Base-by-base conservation (phyloP, 148 eudicot genomes). In the Simmondsia chinensis region DNA sequence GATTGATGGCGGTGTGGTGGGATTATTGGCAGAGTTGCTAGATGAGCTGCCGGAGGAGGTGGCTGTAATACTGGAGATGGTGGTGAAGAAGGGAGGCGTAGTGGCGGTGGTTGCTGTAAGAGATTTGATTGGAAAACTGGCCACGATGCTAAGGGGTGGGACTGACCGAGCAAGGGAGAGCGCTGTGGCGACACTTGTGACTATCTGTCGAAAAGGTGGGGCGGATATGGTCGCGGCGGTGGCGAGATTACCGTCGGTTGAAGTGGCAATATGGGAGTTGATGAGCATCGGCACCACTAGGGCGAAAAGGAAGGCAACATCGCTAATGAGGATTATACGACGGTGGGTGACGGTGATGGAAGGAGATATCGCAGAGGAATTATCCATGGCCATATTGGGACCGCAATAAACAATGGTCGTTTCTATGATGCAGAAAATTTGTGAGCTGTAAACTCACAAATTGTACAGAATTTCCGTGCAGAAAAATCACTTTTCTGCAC, bases 341-440 rank as follows among this genome's bases (percentile, higher is more conserved):
- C 59, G 97, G 48, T 89, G 97, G 97, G 87, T 85, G 0, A 84
- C 84, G 7, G 97, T 95, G 4, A 26, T 78, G 39, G 75, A 78
- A 36, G 83, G 63, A 5, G 64, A 64, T 27, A 63, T 46, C 2
- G 17, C 45, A 34, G 52, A 63, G 14, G 77, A 44, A 8, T 57
- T 66, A 24, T 66, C 77, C 4, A 45, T 79, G 59, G 43, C 67
- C 23, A 55, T 57, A n/a, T n/a, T n/a, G 56, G 69, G 50, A 41
- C 33, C 52, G 41, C 57, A 51, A 20, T 57, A 29, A 57, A 15
- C n/a, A n/a, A n/a, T n/a, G n/a, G n/a, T n/a, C n/a, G n/a, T n/a
- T n/a, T n/a, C n/a, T n/a, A n/a, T n/a, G n/a, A n/a, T n/a, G n/a
- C n/a, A n/a, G n/a, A n/a, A n/a, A n/a, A n/a, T n/a, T n/a, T n/a